These are phyloP conservation scores for Petunia secreta DNA, from an alignment of 257 asterid genomes.

Conservation along the genomic window DNA sequence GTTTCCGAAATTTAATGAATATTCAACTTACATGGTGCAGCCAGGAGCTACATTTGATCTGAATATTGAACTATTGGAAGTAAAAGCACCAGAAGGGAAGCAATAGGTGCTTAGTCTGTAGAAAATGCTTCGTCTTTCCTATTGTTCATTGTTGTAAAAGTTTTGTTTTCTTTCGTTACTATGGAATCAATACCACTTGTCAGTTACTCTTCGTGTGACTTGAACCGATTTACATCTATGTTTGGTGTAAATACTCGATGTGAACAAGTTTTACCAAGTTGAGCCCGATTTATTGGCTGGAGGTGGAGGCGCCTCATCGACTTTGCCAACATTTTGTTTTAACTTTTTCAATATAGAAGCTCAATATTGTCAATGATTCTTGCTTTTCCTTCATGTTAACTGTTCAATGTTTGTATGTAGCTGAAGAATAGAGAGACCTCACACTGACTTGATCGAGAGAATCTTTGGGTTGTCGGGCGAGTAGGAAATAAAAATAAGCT, in stretches of 20 bases:
- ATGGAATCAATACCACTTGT: background rate
- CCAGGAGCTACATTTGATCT: constrained; percentile 80
- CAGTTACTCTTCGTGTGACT: background rate
- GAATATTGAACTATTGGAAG: constrained; percentile 86
- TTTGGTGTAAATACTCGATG: too few relatives aligned
- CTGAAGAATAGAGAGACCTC: background rate
- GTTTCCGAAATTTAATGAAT: constrained; percentile 13
- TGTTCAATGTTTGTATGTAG: background rate
- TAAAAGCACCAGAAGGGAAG: constrained; percentile 51
- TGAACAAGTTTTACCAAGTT: too few relatives aligned
- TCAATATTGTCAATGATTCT: background rate
- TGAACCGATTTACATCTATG: background rate
- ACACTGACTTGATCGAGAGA: background rate
- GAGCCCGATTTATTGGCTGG: background rate
- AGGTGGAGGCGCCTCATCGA: background rate
- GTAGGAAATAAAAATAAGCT: background rate
- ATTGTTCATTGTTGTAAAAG: constrained; percentile 2
- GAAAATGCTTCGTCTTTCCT: background rate
- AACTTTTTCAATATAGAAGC: background rate
- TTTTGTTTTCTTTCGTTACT: background rate
- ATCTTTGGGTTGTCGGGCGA: background rate
- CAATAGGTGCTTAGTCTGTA: constrained; percentile 24
- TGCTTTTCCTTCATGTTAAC: constrained; percentile 8
- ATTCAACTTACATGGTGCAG: constrained; percentile 52
- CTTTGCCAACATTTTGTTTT: background rate